These are phyloP conservation scores for Talaromyces sp. DNA, from an alignment of 2,329 filamentous ascomycete genomes.

Conservation along the genomic window DNA sequence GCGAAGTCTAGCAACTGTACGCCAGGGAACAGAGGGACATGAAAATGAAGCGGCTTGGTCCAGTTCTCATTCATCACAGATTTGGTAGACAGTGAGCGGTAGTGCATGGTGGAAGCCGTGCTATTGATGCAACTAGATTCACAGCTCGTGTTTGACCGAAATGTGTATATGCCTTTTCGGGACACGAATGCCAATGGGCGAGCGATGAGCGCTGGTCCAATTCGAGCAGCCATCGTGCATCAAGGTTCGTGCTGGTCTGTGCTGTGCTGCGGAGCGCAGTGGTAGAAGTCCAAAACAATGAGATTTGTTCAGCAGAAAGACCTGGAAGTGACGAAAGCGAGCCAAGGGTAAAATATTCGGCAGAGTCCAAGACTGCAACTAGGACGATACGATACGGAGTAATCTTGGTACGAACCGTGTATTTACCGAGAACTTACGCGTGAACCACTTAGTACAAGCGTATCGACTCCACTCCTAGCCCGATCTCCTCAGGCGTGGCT, in stretches of 20 bases:
- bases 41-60: constrained; percentile 9
- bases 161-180: constrained; percentile 3
- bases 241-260: constrained; percentile 1
- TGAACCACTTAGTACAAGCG: background rate
- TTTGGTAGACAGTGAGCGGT: background rate
- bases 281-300: background rate
- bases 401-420: background rate
- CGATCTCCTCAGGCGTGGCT: background rate
- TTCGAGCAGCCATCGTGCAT: background rate
- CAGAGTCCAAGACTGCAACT: background rate
- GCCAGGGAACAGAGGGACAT: constrained; percentile 12
- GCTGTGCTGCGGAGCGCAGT: background rate
- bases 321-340: background rate
- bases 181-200: background rate
- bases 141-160: background rate
- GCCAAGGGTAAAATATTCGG: background rate
- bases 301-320: background rate
- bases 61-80: background rate
- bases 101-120: background rate
- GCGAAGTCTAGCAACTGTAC: constrained; percentile 10
- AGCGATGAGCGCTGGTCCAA: background rate
- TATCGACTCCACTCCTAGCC: background rate
- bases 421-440: background rate
- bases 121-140: background rate
- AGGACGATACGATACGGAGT: background rate